These are phyloP conservation scores for Aspergillus ustus DNA, from an alignment of 2,329 filamentous ascomycete species.

Conservation along the genomic window DNA sequence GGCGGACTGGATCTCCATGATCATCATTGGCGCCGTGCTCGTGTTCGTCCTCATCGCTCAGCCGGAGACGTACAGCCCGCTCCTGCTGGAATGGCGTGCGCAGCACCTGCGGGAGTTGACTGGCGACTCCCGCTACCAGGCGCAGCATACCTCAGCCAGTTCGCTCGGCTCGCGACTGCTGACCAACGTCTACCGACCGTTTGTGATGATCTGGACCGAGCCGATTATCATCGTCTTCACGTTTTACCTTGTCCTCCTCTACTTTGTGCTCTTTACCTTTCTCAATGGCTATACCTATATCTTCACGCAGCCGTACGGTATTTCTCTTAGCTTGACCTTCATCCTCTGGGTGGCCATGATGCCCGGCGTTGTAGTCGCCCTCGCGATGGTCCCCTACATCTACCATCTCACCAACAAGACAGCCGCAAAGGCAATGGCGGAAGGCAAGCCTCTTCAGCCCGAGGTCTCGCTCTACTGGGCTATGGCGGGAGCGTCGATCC, in stretches of 20 bases:
- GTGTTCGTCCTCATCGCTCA: too few species aligned
- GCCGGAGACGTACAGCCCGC: too few species aligned
- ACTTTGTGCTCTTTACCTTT: constrained; percentile 40
- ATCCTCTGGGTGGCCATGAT: constrained; percentile 54
- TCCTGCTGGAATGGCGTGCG: constrained; percentile 28
- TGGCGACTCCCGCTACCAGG: too few species aligned
- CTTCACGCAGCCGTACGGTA: constrained; percentile 54
- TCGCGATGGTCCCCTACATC: constrained; percentile 50
- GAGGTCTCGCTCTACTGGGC: constrained; percentile 59
- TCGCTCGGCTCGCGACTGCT: constrained; percentile 36
- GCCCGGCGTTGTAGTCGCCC: constrained; percentile 44
- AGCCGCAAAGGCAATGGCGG: not conserved
- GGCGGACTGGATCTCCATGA: not conserved
- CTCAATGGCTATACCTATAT: constrained; percentile 55
- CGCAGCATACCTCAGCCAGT: too few species aligned
- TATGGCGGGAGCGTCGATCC: constrained; percentile 55
- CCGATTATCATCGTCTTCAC: constrained; percentile 34
- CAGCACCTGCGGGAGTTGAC: too few species aligned
- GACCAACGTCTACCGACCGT: constrained; percentile 41
- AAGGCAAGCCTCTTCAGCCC: constrained; percentile 38
- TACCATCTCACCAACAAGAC: constrained; percentile 41
- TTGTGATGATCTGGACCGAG: constrained; percentile 53
- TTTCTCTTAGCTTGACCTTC: constrained; percentile 51
- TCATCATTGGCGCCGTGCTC: constrained; percentile 32
- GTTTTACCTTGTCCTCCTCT: constrained; percentile 35